Evolutionary conservation across 495 filamentous ascomycete genomes (phyloP).

Genomic region (Hyphodiscus hymeniophilus): DNA sequence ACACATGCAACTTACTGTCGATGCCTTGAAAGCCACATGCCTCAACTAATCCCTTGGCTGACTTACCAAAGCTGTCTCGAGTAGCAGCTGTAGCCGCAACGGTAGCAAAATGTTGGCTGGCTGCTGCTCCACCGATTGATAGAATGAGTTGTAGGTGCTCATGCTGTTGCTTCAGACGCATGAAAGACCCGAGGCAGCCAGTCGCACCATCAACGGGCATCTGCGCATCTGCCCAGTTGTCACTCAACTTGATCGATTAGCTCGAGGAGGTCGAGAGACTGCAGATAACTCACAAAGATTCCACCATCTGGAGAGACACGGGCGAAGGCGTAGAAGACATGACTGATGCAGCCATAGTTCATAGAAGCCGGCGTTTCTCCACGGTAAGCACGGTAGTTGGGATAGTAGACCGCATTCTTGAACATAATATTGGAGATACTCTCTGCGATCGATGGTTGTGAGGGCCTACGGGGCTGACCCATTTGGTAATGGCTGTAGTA

Average conservation of each 20-base stretch:
- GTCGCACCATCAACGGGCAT: conserved; percentile 70
- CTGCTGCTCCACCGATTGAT: conserved; percentile 79
- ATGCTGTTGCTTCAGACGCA: conserved; percentile 64
- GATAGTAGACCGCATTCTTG: conserved; percentile 83
- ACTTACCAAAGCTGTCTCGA: conserved; percentile 63
- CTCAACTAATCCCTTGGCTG: conserved; percentile 63
- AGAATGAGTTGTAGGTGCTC: conserved; percentile 71
- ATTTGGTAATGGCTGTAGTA: conserved; percentile 8
- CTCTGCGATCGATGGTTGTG: conserved; percentile 16
- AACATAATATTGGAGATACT: conserved; percentile 35
- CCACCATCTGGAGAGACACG: conserved; percentile 73
- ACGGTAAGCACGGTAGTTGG: conserved; percentile 74
- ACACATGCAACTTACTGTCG: conserved; percentile 53
- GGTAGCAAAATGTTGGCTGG: conserved; percentile 67
- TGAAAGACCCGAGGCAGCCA: conserved; percentile 72
- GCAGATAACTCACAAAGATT: conserved; percentile 58
- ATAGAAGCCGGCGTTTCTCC: conserved; percentile 71
- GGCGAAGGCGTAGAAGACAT: conserved; percentile 88
- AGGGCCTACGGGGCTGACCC: conserved; percentile 10
- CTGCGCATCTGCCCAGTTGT: conserved; percentile 77
- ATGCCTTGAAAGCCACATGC: conserved; percentile 76
- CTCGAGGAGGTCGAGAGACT: conserved; percentile 5
- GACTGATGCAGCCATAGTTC: conserved; percentile 52
- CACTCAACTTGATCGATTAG: conserved; percentile 54
- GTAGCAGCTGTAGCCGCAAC: conserved; percentile 55